A percentile compares a stretch with the other conserved stretches of the same genome.
These are phyloP conservation scores for Globisporangium uncinulatum DNA, from an alignment of 352 stramenopile genomes.

Conservation along the genomic window DNA sequence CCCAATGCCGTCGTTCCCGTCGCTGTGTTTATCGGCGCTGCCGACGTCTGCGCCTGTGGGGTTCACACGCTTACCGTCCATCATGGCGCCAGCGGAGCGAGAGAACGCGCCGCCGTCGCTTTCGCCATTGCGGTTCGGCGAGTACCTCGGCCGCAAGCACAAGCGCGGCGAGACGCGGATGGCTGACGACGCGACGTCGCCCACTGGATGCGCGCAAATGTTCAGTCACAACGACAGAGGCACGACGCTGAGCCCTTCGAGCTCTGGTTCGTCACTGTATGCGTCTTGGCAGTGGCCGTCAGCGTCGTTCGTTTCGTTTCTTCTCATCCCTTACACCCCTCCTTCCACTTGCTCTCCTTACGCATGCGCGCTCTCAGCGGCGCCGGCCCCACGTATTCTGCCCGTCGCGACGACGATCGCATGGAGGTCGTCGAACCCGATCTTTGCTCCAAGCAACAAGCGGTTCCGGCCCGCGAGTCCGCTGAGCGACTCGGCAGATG, in stretches of 20 bases:
- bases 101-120: constrained; percentile 1
- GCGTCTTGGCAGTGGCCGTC: not conserved
- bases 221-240: constrained; percentile 10
- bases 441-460: constrained; percentile 14
- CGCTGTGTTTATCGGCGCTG: constrained; percentile 9
- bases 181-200: constrained; percentile 26
- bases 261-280: constrained; percentile 3
- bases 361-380: not conserved
- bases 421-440: constrained; percentile 12
- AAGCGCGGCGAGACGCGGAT: constrained; percentile 27
- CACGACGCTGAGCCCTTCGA: constrained; percentile 14
- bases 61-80: constrained; percentile 1
- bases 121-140: constrained; percentile 16
- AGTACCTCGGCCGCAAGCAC: constrained; percentile 20
- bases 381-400: constrained; percentile 9
- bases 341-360: not conserved
- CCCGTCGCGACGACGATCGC: constrained; percentile 18
- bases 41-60: constrained; percentile 8
- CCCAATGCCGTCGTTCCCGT: constrained; percentile 9
- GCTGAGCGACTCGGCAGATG: not conserved
- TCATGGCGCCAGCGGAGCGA: not conserved
- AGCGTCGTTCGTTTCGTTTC: not conserved
- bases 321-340: too few species aligned
- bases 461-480: constrained; percentile 5
- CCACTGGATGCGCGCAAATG: constrained; percentile 33